Evolutionary conservation across 192 early-diverging fungal genomes (phyloP), one percentile per base, ranked within the genome.

Genomic region (Funneliformis geosporum): DNA sequence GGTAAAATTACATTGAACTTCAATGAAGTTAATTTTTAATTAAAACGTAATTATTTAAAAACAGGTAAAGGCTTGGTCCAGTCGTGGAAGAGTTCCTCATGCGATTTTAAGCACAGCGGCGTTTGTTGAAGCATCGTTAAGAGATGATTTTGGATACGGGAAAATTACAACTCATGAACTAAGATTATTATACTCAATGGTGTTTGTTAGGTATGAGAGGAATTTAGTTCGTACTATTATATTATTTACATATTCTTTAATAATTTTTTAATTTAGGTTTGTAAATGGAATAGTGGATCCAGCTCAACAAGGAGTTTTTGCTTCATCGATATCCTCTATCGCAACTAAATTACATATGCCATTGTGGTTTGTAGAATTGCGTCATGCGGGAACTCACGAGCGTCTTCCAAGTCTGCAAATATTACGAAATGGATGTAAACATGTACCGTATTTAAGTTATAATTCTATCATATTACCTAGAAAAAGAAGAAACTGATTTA

Each of bases 351-450:
- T 93, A 28, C 85, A 88, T 39, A 82, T 93, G 72, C 92, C 92
- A 7, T 83, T 84, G 33, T 90, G 89, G 87, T 91, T 93, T 82
- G 92, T 93, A 25, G 91, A 92, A 81, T 80, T 93, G 55, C 82
- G 92, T 21, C 92, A 93, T 76, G 87, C 89, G 5, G 86, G 86
- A 11, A 93, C 92, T 0, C 92, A 93, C 71, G 89, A 91, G 74
- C 79, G 87, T 43, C 78, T 93, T 9, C 92, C 92, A 8, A 88
- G 87, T 39, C 80, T 93, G 55, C 62, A 82, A 14, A 84, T 87
- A 5, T 81, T 93, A 73, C 82, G 90, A 72, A 82, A 83, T 9
- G 91, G 85, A 1, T 84, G 83, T 27, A 39, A 42, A 16, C 80
- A 86, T 77, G 84, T 85, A 82, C 4, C 5, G 38, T 47, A 44